phyloP scores from a whole-genome alignment of 2,329 filamentous ascomycete genomes.

The Daldinia sp. region DNA sequence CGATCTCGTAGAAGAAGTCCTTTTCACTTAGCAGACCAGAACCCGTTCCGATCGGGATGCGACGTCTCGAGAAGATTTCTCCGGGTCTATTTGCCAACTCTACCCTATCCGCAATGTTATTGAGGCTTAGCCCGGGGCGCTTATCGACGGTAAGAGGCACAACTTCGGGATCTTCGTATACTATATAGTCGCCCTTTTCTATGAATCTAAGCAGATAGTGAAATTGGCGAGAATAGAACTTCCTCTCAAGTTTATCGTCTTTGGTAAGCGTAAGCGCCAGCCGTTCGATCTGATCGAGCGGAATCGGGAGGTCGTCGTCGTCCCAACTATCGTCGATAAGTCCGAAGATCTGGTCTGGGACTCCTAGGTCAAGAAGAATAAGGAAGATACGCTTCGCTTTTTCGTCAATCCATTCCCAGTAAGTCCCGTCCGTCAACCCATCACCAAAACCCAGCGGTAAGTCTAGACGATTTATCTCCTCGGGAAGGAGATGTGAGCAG shows the following conservation, averaged over 20 bases:
- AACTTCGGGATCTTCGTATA: constrained; percentile 75
- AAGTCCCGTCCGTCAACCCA: constrained; percentile 77
- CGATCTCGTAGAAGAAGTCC: constrained; percentile 72
- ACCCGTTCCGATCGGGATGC: constrained; percentile 64
- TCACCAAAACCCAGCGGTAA: constrained; percentile 75
- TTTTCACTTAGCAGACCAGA: constrained; percentile 60
- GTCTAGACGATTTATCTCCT: constrained; percentile 73
- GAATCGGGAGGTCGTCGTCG: constrained; percentile 78
- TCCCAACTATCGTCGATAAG: constrained; percentile 82
- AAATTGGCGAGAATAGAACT: constrained; percentile 78
- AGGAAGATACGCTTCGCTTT: constrained; percentile 78
- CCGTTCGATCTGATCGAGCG: constrained; percentile 72
- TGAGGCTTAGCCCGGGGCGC: constrained; percentile 58
- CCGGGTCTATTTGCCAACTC: constrained; percentile 72
- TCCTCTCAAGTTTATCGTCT: constrained; percentile 73
- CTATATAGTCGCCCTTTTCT: constrained; percentile 69
- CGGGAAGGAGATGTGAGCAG: constrained; percentile 70
- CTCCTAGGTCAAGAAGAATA: constrained; percentile 75
- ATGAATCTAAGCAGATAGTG: constrained; percentile 75
- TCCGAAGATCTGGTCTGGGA: constrained; percentile 80
- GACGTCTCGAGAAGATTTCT: constrained; percentile 67
- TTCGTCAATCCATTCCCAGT: constrained; percentile 81
- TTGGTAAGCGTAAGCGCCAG: constrained; percentile 70
- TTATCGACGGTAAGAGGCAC: constrained; percentile 77
- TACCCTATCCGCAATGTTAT: constrained; percentile 66